These are phyloP conservation scores for Microsporum canis DNA, from an alignment of 2,329 filamentous ascomycete species.

Conservation along the genomic window DNA sequence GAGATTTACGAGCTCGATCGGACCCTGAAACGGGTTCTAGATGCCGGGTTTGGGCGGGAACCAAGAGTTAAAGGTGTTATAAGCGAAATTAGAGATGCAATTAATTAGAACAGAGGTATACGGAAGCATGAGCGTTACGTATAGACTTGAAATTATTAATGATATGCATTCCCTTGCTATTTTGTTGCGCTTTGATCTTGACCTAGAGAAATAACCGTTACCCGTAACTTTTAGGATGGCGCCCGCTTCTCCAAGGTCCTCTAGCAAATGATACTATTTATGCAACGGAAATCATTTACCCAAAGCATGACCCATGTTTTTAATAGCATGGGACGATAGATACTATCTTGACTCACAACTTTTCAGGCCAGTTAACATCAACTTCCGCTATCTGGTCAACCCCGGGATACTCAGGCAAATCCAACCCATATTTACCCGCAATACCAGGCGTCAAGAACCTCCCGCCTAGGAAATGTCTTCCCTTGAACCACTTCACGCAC, in stretches of 20 bases:
- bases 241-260: background rate
- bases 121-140: background rate
- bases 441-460: slow-evolving; percentile 71
- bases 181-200: background rate
- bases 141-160: background rate
- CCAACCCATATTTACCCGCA: slow-evolving; percentile 74
- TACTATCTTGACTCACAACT: slow-evolving; percentile 17
- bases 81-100: slow-evolving; percentile 45
- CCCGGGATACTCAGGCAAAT: slow-evolving; percentile 71
- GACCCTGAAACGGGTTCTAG: slow-evolving; percentile 38
- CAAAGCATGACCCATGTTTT: background rate
- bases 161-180: background rate
- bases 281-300: background rate
- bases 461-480: slow-evolving; percentile 79
- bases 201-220: background rate
- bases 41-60: slow-evolving; percentile 43
- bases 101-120: slow-evolving; percentile 5
- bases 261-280: background rate
- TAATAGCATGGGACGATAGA: background rate
- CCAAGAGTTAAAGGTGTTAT: slow-evolving; percentile 50
- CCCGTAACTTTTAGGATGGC: background rate
- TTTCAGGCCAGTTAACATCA: slow-evolving; percentile 28
- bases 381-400: slow-evolving; percentile 85
- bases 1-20: slow-evolving; percentile 45
- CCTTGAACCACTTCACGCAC: slow-evolving; percentile 68